Percentiles rank a stretch among this genome's conserved stretches.
These are phyloP conservation scores for Rubroshorea leprosula DNA, from an alignment of 345 rosid genomes.

Conservation along the genomic window DNA sequence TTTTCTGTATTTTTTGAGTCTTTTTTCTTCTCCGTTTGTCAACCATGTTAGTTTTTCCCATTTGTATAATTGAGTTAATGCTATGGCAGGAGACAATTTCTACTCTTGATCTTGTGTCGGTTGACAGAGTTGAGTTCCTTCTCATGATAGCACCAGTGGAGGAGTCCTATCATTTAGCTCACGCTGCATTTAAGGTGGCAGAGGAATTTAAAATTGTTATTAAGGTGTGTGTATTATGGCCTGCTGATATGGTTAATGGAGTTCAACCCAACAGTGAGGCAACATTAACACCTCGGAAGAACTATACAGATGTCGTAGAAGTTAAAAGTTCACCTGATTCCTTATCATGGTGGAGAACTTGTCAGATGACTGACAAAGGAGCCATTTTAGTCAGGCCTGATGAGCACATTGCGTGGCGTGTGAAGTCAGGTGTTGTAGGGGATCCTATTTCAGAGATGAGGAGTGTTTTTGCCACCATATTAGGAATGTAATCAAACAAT, in stretches of 20 bases:
- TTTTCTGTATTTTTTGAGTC: not conserved
- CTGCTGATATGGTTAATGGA: conserved; percentile 25
- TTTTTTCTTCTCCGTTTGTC: not conserved
- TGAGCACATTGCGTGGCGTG: conserved; percentile 79
- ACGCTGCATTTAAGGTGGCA: conserved; percentile 45
- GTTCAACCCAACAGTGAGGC: conserved; percentile 29
- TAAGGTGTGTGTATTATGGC: conserved; percentile 67
- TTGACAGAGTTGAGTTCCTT: conserved; percentile 70
- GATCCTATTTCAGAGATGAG: conserved; percentile 51
- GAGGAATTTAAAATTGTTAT: conserved; percentile 45
- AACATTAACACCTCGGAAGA: conserved; percentile 57
- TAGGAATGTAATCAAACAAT: conserved; percentile 29
- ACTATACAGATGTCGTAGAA: conserved; percentile 53
- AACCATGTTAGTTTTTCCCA: not conserved
- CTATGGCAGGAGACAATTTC: conserved; percentile 45
- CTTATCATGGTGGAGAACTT: conserved; percentile 72
- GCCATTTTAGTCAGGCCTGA: conserved; percentile 77
- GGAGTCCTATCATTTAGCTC: conserved; percentile 65
- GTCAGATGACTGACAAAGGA: conserved; percentile 62
- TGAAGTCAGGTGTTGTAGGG: conserved; percentile 31
- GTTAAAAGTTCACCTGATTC: conserved; percentile 31
- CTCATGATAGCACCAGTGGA: conserved; percentile 63
- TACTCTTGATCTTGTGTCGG: conserved; percentile 63
- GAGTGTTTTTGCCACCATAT: conserved; percentile 43
- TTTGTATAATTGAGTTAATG: not conserved